Percentiles rank a stretch among this genome's conserved stretches.
phyloP scores from a whole-genome alignment of 768 basidiomycete species.

The Suillus alpinus region DNA sequence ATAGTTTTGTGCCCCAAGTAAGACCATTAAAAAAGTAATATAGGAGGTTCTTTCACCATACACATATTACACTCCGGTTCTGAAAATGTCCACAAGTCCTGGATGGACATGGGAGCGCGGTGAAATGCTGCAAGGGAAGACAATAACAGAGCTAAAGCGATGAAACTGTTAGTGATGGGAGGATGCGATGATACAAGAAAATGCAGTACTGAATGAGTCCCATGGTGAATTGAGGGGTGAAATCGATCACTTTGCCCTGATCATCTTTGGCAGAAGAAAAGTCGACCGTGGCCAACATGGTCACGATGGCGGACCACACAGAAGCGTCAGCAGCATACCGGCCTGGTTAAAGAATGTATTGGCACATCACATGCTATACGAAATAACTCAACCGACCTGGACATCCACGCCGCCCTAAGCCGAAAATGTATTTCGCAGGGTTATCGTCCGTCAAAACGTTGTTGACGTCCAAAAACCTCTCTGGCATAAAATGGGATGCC shows the following conservation, averaged over 20 bases:
- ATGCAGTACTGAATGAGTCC: conserved; percentile 1
- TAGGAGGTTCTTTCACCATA: too few relatives aligned
- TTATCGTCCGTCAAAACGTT: conserved; percentile 5
- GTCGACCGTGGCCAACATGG: conserved; percentile 19
- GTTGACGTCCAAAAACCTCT: conserved; percentile 8
- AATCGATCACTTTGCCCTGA: conserved; percentile 19
- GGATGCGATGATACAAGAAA: background rate
- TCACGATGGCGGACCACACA: conserved; percentile 23
- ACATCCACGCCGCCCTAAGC: conserved; percentile 12
- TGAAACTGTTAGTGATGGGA: background rate
- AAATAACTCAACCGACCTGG: background rate
- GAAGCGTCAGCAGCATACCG: conserved; percentile 21
- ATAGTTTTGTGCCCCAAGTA: too few relatives aligned
- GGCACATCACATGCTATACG: too few relatives aligned
- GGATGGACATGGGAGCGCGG: background rate
- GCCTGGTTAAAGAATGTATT: conserved; percentile 1
- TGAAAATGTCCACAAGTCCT: background rate
- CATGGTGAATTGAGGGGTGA: background rate
- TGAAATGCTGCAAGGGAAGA: conserved; percentile 1
- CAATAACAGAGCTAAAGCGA: background rate
- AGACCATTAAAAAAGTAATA: too few relatives aligned
- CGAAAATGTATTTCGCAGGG: conserved; percentile 2
- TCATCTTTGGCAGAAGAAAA: conserved; percentile 19
- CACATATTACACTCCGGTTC: background rate
- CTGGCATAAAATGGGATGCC: conserved; percentile 10